phyloP scores from a whole-genome alignment of 1,284 basidiomycete genomes.

The Naganishia sp. region DNA sequence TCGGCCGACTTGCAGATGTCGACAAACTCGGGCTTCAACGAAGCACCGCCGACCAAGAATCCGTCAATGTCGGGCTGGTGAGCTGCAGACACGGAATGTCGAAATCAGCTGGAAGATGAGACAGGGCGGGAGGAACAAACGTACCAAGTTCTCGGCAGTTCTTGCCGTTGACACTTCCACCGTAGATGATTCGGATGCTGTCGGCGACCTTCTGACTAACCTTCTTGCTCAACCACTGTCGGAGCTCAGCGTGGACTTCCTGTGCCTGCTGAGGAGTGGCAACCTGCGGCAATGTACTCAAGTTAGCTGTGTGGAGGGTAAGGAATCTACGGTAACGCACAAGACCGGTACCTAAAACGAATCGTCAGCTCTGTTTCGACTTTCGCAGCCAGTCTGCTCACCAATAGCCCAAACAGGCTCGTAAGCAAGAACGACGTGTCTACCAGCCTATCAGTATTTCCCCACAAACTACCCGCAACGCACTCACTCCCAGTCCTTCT shows the following conservation, averaged over 20 bases:
- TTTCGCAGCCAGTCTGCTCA: constrained; percentile 1
- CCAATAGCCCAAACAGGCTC: constrained; percentile 99
- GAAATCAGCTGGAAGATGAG: not conserved
- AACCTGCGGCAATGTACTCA: constrained; percentile 68
- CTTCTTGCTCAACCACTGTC: constrained; percentile 68
- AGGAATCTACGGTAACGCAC: not conserved
- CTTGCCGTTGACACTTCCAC: constrained; percentile 84
- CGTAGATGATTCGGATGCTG: constrained; percentile 86
- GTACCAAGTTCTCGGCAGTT: constrained; percentile 84
- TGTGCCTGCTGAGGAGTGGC: constrained; percentile 90
- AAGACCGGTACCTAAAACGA: constrained; percentile 16
- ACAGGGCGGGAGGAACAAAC: constrained; percentile 43
- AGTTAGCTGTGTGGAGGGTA: not conserved
- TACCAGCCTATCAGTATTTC: constrained; percentile 43
- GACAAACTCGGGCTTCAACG: constrained; percentile 94
- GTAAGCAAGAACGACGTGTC: constrained; percentile 91
- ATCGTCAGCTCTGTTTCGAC: not conserved
- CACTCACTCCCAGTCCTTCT: constrained; percentile 75
- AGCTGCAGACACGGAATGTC: constrained; percentile 56
- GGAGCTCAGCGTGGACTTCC: constrained; percentile 83
- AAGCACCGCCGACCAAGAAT: constrained; percentile 98
- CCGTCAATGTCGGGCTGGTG: constrained; percentile 85
- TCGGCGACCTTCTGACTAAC: constrained; percentile 74
- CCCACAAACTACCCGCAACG: not conserved
- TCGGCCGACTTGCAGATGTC: constrained; percentile 77